These are phyloP conservation scores for Margaritispora aquatica DNA, from an alignment of 495 filamentous ascomycete species.

Conservation along the genomic window DNA sequence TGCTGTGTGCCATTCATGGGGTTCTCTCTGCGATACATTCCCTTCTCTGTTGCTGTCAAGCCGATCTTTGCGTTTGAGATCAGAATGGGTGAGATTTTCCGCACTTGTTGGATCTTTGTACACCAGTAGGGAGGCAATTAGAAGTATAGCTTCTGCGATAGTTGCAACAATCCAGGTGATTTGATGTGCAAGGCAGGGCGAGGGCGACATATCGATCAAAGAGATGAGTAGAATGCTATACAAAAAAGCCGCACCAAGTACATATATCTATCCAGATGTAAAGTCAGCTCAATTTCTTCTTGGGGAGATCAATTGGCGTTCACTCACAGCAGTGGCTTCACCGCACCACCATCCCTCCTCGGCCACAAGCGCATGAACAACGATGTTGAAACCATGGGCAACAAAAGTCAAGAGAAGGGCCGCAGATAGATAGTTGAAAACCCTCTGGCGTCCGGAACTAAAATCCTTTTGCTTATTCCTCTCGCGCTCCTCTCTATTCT, in stretches of 20 bases:
- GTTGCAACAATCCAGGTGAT: conserved; percentile 65
- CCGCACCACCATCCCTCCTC: conserved; percentile 87
- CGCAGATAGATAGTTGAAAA: conserved; percentile 71
- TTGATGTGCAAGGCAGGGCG: conserved; percentile 67
- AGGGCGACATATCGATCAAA: conserved; percentile 68
- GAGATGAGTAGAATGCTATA: conserved; percentile 64
- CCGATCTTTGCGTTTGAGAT: conserved; percentile 18
- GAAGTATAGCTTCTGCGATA: conserved; percentile 60
- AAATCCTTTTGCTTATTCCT: conserved; percentile 29
- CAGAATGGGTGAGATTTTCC: conserved; percentile 28
- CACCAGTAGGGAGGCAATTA: conserved; percentile 55
- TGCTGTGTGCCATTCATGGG: conserved; percentile 53
- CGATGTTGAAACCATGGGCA: conserved; percentile 66
- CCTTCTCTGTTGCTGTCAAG: conserved; percentile 26
- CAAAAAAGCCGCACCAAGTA: conserved; percentile 58
- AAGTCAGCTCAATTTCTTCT: background rate
- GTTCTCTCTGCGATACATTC: conserved; percentile 12
- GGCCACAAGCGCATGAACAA: conserved; percentile 64
- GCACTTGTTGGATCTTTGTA: conserved; percentile 55
- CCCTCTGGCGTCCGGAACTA: conserved; percentile 33
- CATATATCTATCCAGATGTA: conserved; percentile 57
- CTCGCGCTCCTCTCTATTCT: conserved; percentile 37
- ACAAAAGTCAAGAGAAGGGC: conserved; percentile 64
- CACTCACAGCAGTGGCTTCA: conserved; percentile 72
- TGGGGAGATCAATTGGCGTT: background rate